Percentiles rank a stretch among this genome's conserved stretches.
phyloP scores from a whole-genome alignment of 306 rosid genomes.

The Leucaena leucocephala region DNA sequence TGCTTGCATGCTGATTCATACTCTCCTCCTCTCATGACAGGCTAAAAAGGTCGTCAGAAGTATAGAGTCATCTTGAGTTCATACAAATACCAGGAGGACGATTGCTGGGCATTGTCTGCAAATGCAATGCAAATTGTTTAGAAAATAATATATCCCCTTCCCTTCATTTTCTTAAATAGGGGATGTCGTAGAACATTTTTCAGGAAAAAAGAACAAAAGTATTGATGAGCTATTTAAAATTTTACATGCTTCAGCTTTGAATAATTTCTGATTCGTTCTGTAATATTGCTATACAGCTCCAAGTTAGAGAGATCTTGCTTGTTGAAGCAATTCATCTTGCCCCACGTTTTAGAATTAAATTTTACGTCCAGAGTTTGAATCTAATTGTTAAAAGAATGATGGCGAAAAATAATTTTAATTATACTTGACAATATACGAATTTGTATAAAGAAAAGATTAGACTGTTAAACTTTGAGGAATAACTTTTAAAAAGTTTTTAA shows the following conservation, averaged over 20 bases:
- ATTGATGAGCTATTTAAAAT: slow-evolving; percentile 8
- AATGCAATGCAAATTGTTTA: slow-evolving; percentile 8
- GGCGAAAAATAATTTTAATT: too few relatives aligned
- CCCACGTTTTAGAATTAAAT: not conserved
- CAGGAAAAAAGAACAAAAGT: not conserved
- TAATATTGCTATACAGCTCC: not conserved
- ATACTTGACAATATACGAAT: not conserved
- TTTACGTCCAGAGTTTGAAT: too few relatives aligned
- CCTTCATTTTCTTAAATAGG: slow-evolving; percentile 33
- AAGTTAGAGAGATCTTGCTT: not conserved
- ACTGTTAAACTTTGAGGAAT: not conserved
- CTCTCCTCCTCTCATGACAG: slow-evolving; percentile 44
- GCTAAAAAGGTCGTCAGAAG: slow-evolving; percentile 67
- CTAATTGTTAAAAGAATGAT: too few relatives aligned
- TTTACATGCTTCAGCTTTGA: not conserved
- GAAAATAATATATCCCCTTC: slow-evolving; percentile 44
- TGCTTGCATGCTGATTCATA: slow-evolving; percentile 27
- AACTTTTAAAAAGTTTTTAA: too few relatives aligned
- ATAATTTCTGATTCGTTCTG: not conserved
- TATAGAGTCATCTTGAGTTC: slow-evolving; percentile 63
- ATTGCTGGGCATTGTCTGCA: slow-evolving; percentile 28
- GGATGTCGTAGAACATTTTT: slow-evolving; percentile 24
- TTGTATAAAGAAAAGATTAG: not conserved
- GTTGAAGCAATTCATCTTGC: not conserved
- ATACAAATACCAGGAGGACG: slow-evolving; percentile 21